These are phyloP conservation scores for Saksenaea oblongispora DNA, from an alignment of 371 early-diverging fungal genomes.

Conservation along the genomic window DNA sequence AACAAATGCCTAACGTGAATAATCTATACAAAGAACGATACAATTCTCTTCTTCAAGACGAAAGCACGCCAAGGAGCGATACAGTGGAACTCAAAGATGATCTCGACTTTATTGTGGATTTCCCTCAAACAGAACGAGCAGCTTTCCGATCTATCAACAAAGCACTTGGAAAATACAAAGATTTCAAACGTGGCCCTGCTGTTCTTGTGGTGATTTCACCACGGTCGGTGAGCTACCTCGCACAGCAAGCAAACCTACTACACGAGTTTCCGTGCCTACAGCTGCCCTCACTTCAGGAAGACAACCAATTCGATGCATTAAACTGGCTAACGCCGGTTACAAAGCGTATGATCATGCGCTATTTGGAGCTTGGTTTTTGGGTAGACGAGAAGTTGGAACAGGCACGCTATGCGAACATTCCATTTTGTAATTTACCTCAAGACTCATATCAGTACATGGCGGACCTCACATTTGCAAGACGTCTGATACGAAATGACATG, in stretches of 20 bases:
- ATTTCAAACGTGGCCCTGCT: slow-evolving; percentile 66
- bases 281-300: slow-evolving; percentile 62
- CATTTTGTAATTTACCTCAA: slow-evolving; percentile 86
- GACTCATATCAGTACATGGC: slow-evolving; percentile 80
- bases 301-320: slow-evolving; percentile 71
- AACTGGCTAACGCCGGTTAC: slow-evolving; percentile 83
- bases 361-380: slow-evolving; percentile 73
- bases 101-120: slow-evolving; percentile 52
- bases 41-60: slow-evolving; percentile 16
- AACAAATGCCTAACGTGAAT: slow-evolving; percentile 76
- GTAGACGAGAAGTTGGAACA: slow-evolving; percentile 74
- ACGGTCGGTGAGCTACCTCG: slow-evolving; percentile 43
- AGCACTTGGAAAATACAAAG: slow-evolving; percentile 58
- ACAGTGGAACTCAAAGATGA: slow-evolving; percentile 54
- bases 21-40: slow-evolving; percentile 37
- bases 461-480: slow-evolving; percentile 85
- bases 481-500: slow-evolving; percentile 71
- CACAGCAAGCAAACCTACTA: slow-evolving; percentile 56
- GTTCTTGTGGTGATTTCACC: slow-evolving; percentile 72
- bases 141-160: slow-evolving; percentile 57
- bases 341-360: slow-evolving; percentile 70
- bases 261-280: slow-evolving; percentile 68
- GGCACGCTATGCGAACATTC: slow-evolving; percentile 85
- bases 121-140: slow-evolving; percentile 51
- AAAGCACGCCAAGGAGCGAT: slow-evolving; percentile 22